These are phyloP conservation scores for Pharus latifolius DNA, from an alignment of 176 grass and related monocot species.

Conservation along the genomic window DNA sequence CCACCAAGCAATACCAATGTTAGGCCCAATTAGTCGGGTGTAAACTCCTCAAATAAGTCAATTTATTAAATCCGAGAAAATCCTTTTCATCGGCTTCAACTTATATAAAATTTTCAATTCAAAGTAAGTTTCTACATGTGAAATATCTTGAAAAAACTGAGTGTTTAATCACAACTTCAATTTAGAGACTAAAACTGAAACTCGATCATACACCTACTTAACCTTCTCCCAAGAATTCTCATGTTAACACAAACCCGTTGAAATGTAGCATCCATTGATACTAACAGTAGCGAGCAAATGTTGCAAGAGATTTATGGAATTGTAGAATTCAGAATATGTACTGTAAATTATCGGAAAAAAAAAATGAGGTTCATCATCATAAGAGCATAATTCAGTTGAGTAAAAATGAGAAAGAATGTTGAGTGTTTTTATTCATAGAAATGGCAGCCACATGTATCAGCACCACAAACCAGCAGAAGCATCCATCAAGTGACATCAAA, in stretches of 20 bases:
- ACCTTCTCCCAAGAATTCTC: background rate
- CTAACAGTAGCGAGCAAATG: background rate
- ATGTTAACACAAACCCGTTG: background rate
- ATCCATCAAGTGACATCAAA: slow-evolving; percentile 30
- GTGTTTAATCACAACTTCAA: too few species aligned
- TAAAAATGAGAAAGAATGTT: slow-evolving; percentile 29
- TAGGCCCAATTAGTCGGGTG: too few species aligned
- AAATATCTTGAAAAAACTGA: too few species aligned
- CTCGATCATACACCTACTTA: too few species aligned
- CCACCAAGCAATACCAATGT: too few species aligned
- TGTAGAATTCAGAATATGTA: background rate
- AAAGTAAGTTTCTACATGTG: too few species aligned
- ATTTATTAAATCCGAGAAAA: too few species aligned
- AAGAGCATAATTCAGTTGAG: background rate
- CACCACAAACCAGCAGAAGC: slow-evolving; percentile 43
- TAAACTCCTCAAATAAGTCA: too few species aligned
- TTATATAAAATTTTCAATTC: too few species aligned
- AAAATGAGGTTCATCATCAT: background rate
- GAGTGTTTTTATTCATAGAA: slow-evolving; percentile 71
- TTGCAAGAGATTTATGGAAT: background rate
- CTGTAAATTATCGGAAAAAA: background rate
- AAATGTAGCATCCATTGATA: background rate
- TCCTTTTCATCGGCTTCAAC: too few species aligned
- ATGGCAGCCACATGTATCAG: slow-evolving; percentile 52
- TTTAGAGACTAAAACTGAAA: too few species aligned